Evolutionary conservation across 2,329 filamentous ascomycete genomes (phyloP), one percentile per base, ranked within the genome.

Genomic region (Colletotrichum aenigma): DNA sequence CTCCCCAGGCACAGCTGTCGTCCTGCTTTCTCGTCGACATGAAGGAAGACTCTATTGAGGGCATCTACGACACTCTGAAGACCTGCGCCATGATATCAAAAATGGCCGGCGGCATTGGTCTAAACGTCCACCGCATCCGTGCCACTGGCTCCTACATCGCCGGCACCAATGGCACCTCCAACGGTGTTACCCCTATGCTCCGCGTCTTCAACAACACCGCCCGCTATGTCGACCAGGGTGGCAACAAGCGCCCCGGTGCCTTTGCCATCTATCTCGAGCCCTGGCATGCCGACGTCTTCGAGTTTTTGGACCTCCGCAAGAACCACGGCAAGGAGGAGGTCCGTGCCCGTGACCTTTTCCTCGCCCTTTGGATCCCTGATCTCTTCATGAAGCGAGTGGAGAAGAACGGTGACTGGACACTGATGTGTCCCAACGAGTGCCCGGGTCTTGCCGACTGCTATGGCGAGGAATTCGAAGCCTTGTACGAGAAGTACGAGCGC

Each of bases 351-450:
- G 97, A 99, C 85, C 91, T 99, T 67, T 99, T 99, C 92, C 95
- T 98, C 78, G 97, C 96, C 76, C 91, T 99, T 66, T 99, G 97
- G 97, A 98, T 98, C 74, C 96, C 97, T 18, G 97, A 99, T 89
- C 91, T 99, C 61, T 99, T 99, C 92, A 99, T 99, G 97, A 98
- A 98, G 91, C 96, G 97, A 85, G 96, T 99, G 72, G 96, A 99
- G 88, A 93, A 95, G 89, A 99, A 99, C 85, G 94, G 92, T 73
- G 94, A 97, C 76, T 99, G 97, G 97, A 98, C 97, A 21, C 90
- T 99, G 58, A 98, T 99, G 94, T 99, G 97, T 86, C 97, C 97
- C 78, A 97, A 97, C 82, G 97, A 99, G 87, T 97, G 95, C 82
- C 94, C 96, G 75, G 97, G 96, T 74, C 92, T 99, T 78, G 96